A percentile compares a stretch with the other conserved stretches of the same genome.
These are phyloP conservation scores for Moesziomyces parantarcticus DNA, from an alignment of 1,284 basidiomycete genomes.

Conservation along the genomic window DNA sequence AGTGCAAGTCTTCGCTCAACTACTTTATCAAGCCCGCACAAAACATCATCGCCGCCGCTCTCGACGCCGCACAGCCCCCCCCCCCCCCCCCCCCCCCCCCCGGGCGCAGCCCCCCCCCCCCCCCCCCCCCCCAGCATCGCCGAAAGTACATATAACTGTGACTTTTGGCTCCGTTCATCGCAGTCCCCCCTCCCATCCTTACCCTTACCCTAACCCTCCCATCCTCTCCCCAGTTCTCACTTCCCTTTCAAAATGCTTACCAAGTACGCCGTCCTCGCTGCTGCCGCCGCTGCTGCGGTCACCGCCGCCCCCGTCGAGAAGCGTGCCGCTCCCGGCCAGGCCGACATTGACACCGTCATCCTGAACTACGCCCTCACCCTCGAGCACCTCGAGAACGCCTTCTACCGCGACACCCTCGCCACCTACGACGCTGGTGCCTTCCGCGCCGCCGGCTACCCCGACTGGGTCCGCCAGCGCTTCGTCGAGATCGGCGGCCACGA, in stretches of 20 bases:
- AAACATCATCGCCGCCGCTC: too few relatives aligned
- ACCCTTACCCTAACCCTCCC: too few relatives aligned
- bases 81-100: too few relatives aligned
- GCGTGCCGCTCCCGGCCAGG: conserved; percentile 60
- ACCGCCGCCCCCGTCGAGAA: conserved; percentile 44
- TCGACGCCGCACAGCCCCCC: too few relatives aligned
- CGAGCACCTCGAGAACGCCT: conserved; percentile 77
- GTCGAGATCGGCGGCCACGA: conserved; percentile 71
- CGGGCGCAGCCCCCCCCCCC: too few relatives aligned
- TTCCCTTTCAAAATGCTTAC: conserved; percentile 39
- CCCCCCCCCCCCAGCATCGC: too few relatives aligned
- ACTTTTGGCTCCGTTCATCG: background rate
- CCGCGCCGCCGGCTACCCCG: conserved; percentile 71
- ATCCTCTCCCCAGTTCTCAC: too few relatives aligned
- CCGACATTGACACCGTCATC: conserved; percentile 68
- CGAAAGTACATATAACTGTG: background rate
- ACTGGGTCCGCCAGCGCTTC: conserved; percentile 71
- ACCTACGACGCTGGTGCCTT: conserved; percentile 71
- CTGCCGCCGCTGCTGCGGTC: conserved; percentile 51
- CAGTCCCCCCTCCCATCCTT: background rate
- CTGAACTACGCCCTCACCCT: conserved; percentile 76
- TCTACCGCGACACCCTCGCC: conserved; percentile 70
- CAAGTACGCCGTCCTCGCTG: conserved; percentile 52
- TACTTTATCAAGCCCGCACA: too few relatives aligned
- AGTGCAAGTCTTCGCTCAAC: too few relatives aligned